Conservation (phyloP, 2,329 filamentous ascomycete genomes). For the Anisogramma anomala region DNA sequence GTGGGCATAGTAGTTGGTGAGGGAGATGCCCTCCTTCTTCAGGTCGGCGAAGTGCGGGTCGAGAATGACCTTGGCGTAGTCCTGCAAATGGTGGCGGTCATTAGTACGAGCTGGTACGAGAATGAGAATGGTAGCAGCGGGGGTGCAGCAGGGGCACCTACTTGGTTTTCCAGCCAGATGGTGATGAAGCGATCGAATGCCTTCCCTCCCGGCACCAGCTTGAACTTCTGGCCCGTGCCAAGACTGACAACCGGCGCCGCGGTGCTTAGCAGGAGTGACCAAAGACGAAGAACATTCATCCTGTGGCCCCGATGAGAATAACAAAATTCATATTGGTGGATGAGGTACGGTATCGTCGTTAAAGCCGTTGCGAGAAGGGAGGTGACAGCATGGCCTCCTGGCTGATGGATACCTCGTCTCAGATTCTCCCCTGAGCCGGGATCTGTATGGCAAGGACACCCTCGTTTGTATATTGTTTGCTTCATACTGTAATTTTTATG, state of each 20-base stretch:
- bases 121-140: background rate
- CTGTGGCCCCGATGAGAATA: background rate
- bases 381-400: too few relatives aligned
- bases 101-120: background rate
- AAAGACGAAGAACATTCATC: constrained; percentile 2
- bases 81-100: constrained; percentile 21
- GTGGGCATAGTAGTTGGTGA: constrained; percentile 45
- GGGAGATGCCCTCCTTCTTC: constrained; percentile 31
- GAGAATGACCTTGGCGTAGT: constrained; percentile 29
- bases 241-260: constrained; percentile 5
- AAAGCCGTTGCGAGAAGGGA: too few relatives aligned
- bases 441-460: too few relatives aligned
- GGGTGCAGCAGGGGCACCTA: constrained; percentile 13
- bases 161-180: constrained; percentile 35
- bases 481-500: too few relatives aligned
- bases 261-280: background rate
- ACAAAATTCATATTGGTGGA: background rate
- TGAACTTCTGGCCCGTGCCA: constrained; percentile 11
- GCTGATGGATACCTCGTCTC: too few relatives aligned
- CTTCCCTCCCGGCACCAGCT: constrained; percentile 24
- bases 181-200: constrained; percentile 32
- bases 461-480: too few relatives aligned
- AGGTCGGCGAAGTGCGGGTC: constrained; percentile 30
- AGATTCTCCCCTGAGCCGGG: too few relatives aligned
- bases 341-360: too few relatives aligned